Evolutionary conservation across 257 asterid species (phyloP).

Genomic region (Nicotiana otophora): DNA sequence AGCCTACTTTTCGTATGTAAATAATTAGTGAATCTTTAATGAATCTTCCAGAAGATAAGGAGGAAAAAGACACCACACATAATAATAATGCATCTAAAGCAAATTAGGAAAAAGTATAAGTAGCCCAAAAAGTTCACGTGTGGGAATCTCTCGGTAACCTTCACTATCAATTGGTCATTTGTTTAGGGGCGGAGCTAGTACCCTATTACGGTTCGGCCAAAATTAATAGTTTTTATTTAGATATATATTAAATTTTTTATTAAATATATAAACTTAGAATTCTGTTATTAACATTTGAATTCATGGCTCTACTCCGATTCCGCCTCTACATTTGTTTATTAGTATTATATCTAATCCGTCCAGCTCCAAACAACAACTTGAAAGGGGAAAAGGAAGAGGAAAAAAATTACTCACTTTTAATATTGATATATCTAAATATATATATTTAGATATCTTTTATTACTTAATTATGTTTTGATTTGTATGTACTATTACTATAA

Average conservation of each 20-base stretch:
- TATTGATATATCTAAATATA: background rate
- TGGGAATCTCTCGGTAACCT: background rate
- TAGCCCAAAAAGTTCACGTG: background rate
- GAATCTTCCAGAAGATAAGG: background rate
- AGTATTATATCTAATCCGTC: background rate
- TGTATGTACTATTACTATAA: no score
- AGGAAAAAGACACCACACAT: background rate
- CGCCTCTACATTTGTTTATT: background rate
- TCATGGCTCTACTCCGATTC: no score
- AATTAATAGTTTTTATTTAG: no score
- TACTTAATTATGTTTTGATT: no score
- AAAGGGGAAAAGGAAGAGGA: rapidly evolving
- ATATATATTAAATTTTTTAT: no score
- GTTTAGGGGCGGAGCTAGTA: no score
- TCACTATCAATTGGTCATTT: background rate
- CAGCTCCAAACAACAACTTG: background rate
- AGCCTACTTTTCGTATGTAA: background rate
- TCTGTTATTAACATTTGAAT: background rate
- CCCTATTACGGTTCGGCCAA: no score
- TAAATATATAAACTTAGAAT: no score
- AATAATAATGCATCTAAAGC: background rate
- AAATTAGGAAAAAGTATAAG: background rate
- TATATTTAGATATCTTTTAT: no score
- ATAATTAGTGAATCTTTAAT: background rate
- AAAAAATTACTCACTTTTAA: background rate